Percentiles rank a stretch among this genome's conserved stretches.
These are phyloP conservation scores for Tetramitus jugosus DNA, from an alignment of 208 protist genomes.

Conservation along the genomic window DNA sequence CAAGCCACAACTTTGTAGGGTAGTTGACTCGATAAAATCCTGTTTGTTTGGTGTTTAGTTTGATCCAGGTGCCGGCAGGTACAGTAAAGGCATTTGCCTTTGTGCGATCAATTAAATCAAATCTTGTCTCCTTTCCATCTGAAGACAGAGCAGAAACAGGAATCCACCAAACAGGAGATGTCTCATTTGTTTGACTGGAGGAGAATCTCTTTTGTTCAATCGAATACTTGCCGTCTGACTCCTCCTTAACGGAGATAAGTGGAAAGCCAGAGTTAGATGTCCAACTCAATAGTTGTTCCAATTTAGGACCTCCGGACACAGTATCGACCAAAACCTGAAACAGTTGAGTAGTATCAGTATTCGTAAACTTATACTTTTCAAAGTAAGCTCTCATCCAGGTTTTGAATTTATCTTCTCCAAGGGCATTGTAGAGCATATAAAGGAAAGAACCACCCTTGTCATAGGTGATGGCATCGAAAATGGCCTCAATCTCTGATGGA, in stretches of 20 bases:
- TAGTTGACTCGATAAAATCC: slow-evolving; percentile 18
- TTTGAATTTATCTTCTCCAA: slow-evolving; percentile 3
- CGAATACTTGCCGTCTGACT: background rate
- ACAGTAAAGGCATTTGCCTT: background rate
- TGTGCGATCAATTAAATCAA: background rate
- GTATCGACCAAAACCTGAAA: background rate
- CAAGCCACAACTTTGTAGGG: background rate
- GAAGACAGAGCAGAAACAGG: background rate
- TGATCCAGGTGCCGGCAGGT: background rate
- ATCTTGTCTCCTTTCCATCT: background rate
- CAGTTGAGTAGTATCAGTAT: background rate
- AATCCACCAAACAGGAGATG: slow-evolving; percentile 10
- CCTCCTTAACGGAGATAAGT: background rate
- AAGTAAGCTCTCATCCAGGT: slow-evolving; percentile 6
- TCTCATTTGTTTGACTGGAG: background rate
- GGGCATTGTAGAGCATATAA: slow-evolving; percentile 14
- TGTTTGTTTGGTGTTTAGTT: background rate
- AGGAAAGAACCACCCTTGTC: slow-evolving; percentile 18
- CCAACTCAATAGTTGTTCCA: slow-evolving; percentile 43
- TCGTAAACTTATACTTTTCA: background rate
- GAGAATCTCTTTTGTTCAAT: background rate
- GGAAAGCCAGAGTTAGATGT: slow-evolving; percentile 1
- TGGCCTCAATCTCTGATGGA: background rate
- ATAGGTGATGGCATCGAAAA: slow-evolving; percentile 23
- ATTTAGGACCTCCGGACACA: slow-evolving; percentile 44